A percentile compares a stretch with the other conserved stretches of the same genome.
Evolutionary conservation across 1,284 basidiomycete species (phyloP).

Genomic region (Cronartium ribicola): DNA sequence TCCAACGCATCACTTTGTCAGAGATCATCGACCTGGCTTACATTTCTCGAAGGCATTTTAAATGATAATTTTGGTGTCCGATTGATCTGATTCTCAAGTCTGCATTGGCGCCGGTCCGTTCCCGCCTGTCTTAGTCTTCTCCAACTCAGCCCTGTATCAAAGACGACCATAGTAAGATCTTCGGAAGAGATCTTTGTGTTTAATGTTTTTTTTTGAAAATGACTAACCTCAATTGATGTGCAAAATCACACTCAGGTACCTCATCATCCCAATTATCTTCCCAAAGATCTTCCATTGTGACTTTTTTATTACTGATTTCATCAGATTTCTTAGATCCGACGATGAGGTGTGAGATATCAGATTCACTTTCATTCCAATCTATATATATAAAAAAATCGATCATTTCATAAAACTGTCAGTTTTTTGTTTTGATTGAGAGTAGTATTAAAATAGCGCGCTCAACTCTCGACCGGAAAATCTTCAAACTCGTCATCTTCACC

Average conservation of each 20-base stretch:
- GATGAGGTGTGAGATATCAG: conserved; percentile 33
- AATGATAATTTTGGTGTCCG: too few relatives aligned
- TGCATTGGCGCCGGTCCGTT: conserved; percentile 38
- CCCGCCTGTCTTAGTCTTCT: conserved; percentile 25
- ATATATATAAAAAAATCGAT: background rate
- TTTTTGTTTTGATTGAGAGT: background rate
- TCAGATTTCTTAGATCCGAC: background rate
- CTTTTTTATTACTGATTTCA: conserved; percentile 8
- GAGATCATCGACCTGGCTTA: too few relatives aligned
- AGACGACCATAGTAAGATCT: background rate
- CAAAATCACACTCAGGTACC: conserved; percentile 40
- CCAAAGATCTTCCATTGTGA: conserved; percentile 40
- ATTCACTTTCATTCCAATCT: conserved; percentile 39
- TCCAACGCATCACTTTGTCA: too few relatives aligned
- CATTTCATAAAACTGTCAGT: background rate
- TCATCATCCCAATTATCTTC: conserved; percentile 43
- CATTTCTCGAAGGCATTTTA: too few relatives aligned
- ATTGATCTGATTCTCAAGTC: background rate
- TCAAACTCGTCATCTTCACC: conserved; percentile 42
- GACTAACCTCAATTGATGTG: conserved; percentile 37
- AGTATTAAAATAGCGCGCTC: background rate
- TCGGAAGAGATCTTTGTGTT: background rate
- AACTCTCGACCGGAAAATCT: conserved; percentile 42
- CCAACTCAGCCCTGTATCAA: conserved; percentile 33
- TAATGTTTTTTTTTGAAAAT: background rate